Conservation (phyloP, 176 grass and related monocot genomes). For the Oropetium thomaeum region DNA sequence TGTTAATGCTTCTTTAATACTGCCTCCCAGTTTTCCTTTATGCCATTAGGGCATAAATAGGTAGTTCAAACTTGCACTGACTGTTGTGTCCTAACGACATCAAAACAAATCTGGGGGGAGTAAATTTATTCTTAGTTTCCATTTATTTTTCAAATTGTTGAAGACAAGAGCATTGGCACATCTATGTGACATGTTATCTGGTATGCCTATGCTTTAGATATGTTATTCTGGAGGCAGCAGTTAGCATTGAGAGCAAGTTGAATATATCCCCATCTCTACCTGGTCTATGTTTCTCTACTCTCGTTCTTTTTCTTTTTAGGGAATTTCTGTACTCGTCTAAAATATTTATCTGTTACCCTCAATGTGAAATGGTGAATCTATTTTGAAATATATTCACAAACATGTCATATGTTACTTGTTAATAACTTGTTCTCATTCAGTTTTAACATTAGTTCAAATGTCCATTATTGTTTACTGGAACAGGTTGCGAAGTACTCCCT, state of each 20-base stretch:
- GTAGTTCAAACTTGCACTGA: not conserved
- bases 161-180: not conserved
- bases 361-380: not conserved
- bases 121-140: not conserved
- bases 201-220: not conserved
- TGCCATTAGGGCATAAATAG: not conserved
- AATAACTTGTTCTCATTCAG: not conserved
- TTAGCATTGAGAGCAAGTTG: not conserved
- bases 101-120: not conserved
- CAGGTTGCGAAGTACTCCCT: constrained; percentile 65
- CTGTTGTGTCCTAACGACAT: not conserved
- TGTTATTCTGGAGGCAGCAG: not conserved
- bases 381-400: not conserved
- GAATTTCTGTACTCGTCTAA: not conserved
- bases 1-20: constrained; percentile 1
- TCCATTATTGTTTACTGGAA: constrained; percentile 25
- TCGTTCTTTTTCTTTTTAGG: no score
- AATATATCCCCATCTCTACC: not conserved
- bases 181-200: not conserved
- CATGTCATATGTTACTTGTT: constrained; percentile 1
- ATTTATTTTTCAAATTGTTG: constrained; percentile 19
- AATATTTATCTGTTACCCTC: not conserved
- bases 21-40: not conserved
- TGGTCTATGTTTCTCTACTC: not conserved
- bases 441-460: not conserved